Base-by-base conservation (phyloP, 257 asterid genomes). In the Petunia axillaris region DNA sequence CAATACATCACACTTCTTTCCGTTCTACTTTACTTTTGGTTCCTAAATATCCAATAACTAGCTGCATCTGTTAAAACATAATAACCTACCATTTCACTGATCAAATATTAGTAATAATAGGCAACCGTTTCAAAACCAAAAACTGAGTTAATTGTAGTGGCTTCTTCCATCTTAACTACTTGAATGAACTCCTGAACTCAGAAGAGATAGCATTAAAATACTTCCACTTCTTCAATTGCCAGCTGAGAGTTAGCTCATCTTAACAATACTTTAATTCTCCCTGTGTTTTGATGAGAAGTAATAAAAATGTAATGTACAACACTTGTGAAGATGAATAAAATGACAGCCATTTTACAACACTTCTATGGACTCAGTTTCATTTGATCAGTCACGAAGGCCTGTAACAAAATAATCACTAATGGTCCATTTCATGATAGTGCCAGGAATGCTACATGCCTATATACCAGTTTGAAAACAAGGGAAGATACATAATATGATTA, bases 161-260 rank as follows among this genome's bases (percentile, higher is more conserved):
- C 25, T 16, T 70, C 25, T 57, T 57, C 37, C 43, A 25, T 59
- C 77, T 46, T 48, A 48, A 25, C 1, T 46, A 71, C 77, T 48
- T 46, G 11, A 71, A 71, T 35, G 36, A 0, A 46, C 44, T 71
- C 75, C 13, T 15, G 75, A 40, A 43, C 75, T 41, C 37, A 1
- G 38, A 40, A 67, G 11, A 15, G 2, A n/a, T 54, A 43, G 36
- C 75, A 67, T 54, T 41, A 67, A 67, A 67, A 43, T 67, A 25
- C 53, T 41, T 66, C 77, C 43, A 16, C 13, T 71, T 48, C 77
- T 71, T 71, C 60, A 48, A 50, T 71, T 35, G 35, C 77, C 60
- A 71, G 77, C 60, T 71, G 77, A 48, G 62, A 71, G 38, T 48
- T 44, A 48, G 13, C 77, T 71, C 77, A 48, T 71, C 16, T 71